phyloP scores from a whole-genome alignment of 2,329 filamentous ascomycete species.

The Trichoderma sp. region DNA sequence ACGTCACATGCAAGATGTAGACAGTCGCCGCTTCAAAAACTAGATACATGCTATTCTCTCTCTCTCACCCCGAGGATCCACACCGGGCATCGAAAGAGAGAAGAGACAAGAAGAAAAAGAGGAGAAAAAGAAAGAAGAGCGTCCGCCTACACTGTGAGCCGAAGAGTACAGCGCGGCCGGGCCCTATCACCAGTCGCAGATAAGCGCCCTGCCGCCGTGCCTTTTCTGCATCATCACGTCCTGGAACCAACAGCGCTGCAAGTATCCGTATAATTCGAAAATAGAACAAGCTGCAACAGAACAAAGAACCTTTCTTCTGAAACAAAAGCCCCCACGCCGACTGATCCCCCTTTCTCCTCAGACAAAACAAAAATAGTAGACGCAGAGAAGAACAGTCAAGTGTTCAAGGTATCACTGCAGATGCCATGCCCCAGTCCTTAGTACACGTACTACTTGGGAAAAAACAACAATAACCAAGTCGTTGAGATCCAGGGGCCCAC shows the following conservation, averaged over 20 bases:
- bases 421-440: neutral
- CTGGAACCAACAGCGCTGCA: conserved; percentile 5
- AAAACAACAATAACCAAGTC: neutral
- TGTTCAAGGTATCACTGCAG: neutral
- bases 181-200: conserved; percentile 12
- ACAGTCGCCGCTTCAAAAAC: neutral
- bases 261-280: neutral
- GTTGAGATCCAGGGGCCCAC: neutral
- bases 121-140: neutral
- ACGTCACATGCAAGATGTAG: neutral
- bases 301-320: neutral
- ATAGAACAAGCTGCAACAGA: neutral
- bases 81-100: neutral
- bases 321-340: neutral
- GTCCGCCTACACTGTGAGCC: neutral
- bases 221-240: neutral
- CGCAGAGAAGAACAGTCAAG: neutral
- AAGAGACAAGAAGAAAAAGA: neutral
- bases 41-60: neutral
- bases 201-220: conserved; percentile 9
- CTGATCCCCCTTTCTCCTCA: neutral
- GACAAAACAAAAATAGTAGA: conserved; percentile 3
- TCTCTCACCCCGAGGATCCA: neutral
- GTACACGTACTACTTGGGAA: too few species aligned
- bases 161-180: neutral